Conservation (phyloP, 768 basidiomycete genomes). For the Leccinum olivaceopallidum region DNA sequence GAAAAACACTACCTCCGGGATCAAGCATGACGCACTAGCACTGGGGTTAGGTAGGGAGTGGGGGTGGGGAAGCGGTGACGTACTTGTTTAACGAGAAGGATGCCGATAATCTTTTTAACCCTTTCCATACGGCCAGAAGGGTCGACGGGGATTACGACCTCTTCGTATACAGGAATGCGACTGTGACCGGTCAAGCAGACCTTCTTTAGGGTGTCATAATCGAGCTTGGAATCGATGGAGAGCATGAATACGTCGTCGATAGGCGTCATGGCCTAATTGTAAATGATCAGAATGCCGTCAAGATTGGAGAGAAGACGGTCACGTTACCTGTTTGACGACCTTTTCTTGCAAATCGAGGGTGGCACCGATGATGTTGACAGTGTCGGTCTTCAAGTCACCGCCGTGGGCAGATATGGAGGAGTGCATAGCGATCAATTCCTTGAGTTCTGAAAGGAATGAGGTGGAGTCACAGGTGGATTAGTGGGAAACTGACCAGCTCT, state of each 20-base stretch:
- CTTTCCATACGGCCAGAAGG: conserved; percentile 42
- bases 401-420: conserved; percentile 69
- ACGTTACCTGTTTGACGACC: conserved; percentile 60
- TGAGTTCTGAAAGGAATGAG: conserved; percentile 53
- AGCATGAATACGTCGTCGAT: conserved; percentile 85
- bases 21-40: conserved; percentile 74
- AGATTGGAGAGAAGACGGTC: not conserved
- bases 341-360: conserved; percentile 90
- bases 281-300: not conserved
- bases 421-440: conserved; percentile 91
- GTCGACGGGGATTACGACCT: conserved; percentile 59
- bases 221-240: conserved; percentile 78
- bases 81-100: conserved; percentile 81
- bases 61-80: conserved; percentile 1
- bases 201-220: conserved; percentile 74
- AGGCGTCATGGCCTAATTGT: conserved; percentile 71
- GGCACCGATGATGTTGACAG: conserved; percentile 87
- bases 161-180: conserved; percentile 80
- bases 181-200: conserved; percentile 82
- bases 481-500: conserved; percentile 50
- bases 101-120: conserved; percentile 83
- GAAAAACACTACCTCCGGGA: conserved; percentile 58
- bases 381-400: conserved; percentile 84
- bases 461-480: not conserved
- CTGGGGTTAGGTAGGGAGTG: not conserved